Percentiles rank a stretch among this genome's conserved stretches.
Conservation (phyloP, 2,329 filamentous ascomycete species). For the Ophiocordyceps camponoti-floridani region DNA sequence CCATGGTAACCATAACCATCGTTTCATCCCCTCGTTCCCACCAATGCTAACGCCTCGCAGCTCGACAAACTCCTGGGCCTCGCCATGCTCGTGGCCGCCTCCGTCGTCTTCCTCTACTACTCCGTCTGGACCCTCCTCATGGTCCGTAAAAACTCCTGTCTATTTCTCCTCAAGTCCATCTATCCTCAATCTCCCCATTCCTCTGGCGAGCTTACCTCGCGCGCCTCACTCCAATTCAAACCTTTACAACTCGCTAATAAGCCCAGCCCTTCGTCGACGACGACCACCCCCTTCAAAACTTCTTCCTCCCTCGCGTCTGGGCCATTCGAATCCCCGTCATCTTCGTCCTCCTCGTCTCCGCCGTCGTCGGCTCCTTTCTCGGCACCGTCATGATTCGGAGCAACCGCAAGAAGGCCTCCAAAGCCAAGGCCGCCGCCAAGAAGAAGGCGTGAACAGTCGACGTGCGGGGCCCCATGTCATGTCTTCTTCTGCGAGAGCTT, state of each 20-base stretch:
- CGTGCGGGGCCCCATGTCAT: slow-evolving; percentile 1
- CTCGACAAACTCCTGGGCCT: slow-evolving; percentile 68
- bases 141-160: slow-evolving; percentile 42
- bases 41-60: slow-evolving; percentile 35
- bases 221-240: too few relatives aligned
- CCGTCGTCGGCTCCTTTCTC: slow-evolving; percentile 91
- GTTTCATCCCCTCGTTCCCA: background rate
- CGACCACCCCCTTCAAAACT: slow-evolving; percentile 78
- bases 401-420: slow-evolving; percentile 93
- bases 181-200: too few relatives aligned
- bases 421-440: slow-evolving; percentile 67
- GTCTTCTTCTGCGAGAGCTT: background rate
- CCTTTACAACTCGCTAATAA: background rate
- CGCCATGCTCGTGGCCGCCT: slow-evolving; percentile 50
- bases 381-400: slow-evolving; percentile 97
- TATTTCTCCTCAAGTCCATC: background rate
- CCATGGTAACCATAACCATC: background rate
- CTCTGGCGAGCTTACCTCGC: too few relatives aligned
- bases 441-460: slow-evolving; percentile 54
- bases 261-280: slow-evolving; percentile 86
- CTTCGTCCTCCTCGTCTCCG: slow-evolving; percentile 75
- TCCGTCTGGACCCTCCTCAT: slow-evolving; percentile 95
- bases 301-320: slow-evolving; percentile 97
- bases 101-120: slow-evolving; percentile 65
- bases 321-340: slow-evolving; percentile 97